These are phyloP conservation scores for Boletus rubescentipes DNA, from an alignment of 768 basidiomycete species.

Conservation along the genomic window DNA sequence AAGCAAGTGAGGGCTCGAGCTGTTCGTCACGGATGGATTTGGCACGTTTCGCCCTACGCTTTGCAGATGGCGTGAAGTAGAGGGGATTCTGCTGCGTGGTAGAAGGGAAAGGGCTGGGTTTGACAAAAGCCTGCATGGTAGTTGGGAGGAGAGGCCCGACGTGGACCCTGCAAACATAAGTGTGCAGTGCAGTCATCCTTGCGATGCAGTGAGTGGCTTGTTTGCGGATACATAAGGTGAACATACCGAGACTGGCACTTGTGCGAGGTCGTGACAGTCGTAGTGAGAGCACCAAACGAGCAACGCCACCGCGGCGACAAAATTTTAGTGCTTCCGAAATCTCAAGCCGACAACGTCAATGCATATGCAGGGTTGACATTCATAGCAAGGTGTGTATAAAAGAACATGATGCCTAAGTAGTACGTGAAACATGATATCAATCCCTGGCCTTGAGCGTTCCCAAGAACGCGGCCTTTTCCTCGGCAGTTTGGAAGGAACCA, in stretches of 20 bases:
- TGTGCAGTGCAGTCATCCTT: conserved; percentile 70
- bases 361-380: conserved; percentile 27
- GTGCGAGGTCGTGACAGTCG: conserved; percentile 11
- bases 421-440: conserved; percentile 47
- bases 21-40: not conserved
- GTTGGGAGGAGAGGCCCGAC: conserved; percentile 51
- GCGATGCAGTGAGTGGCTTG: conserved; percentile 6
- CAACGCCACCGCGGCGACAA: not conserved
- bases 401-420: conserved; percentile 38
- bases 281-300: not conserved
- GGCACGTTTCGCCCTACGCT: not conserved
- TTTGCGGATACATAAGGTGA: not conserved
- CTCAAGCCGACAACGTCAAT: not conserved
- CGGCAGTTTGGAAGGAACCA: conserved; percentile 94
- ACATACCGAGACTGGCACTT: conserved; percentile 48
- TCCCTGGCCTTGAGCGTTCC: conserved; percentile 85
- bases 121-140: conserved; percentile 31
- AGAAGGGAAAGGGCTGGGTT: conserved; percentile 2
- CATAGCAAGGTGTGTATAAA: conserved; percentile 41
- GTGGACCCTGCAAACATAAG: conserved; percentile 87
- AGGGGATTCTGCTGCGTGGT: conserved; percentile 4
- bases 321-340: not conserved
- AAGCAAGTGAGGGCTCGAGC: not conserved
- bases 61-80: not conserved
- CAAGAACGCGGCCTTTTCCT: conserved; percentile 95